phyloP scores from a whole-genome alignment of 495 filamentous ascomycete species.

The Hyaloscypha variabilis region DNA sequence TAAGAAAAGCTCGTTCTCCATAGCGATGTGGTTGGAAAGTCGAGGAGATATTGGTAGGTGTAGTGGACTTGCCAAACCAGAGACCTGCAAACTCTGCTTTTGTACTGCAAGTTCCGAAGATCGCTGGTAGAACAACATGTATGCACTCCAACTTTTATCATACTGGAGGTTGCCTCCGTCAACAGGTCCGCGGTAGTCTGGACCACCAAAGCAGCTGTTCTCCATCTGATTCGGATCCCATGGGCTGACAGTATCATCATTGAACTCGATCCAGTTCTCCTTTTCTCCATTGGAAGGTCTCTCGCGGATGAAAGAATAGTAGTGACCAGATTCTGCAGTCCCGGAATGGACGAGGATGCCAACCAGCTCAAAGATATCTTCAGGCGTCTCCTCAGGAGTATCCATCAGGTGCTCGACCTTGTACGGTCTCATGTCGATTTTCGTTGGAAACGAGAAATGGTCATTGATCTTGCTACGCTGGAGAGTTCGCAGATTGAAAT shows the following conservation, averaged over 20 bases:
- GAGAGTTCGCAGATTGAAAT: constrained; percentile 86
- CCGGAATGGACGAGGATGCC: constrained; percentile 92
- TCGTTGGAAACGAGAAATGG: constrained; percentile 81
- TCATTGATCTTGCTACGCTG: constrained; percentile 95
- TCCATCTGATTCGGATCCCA: constrained; percentile 79
- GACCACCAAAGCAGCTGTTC: constrained; percentile 79
- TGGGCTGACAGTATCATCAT: constrained; percentile 76
- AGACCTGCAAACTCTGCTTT: constrained; percentile 40
- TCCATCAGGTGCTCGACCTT: constrained; percentile 84
- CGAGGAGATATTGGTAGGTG: constrained; percentile 57
- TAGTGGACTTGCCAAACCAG: constrained; percentile 47
- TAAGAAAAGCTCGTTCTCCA: constrained; percentile 73
- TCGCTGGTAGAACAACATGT: constrained; percentile 97
- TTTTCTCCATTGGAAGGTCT: constrained; percentile 57
- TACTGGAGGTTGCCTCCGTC: constrained; percentile 46
- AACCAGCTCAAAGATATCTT: constrained; percentile 88
- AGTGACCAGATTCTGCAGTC: constrained; percentile 93
- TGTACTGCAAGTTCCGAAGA: constrained; percentile 62
- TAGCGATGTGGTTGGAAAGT: constrained; percentile 62
- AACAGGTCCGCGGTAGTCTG: constrained; percentile 51
- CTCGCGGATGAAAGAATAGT: constrained; percentile 93
- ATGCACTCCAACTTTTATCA: constrained; percentile 82
- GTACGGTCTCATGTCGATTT: constrained; percentile 89
- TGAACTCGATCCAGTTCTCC: constrained; percentile 85
- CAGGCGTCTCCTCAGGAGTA: constrained; percentile 47